These are phyloP conservation scores for Aspergillus sergii DNA, from an alignment of 2,329 filamentous ascomycete genomes.

Conservation along the genomic window DNA sequence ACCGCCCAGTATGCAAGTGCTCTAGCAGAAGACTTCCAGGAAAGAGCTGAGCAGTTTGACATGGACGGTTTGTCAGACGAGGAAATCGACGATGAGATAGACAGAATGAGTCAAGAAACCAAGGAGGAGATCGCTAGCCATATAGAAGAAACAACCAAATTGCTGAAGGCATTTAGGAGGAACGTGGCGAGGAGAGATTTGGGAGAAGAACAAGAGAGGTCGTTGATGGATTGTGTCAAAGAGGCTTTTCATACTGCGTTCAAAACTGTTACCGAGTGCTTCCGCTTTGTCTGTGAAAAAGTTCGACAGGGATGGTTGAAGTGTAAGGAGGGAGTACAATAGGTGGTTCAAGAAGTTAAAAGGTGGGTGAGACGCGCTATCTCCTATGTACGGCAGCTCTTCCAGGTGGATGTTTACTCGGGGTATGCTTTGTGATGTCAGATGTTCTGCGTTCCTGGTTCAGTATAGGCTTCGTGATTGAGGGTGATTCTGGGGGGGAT, in stretches of 20 bases:
- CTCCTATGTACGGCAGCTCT: neutral
- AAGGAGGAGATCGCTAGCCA: neutral
- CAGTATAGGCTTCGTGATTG: too few relatives aligned
- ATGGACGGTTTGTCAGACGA: neutral
- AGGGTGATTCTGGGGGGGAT: too few relatives aligned
- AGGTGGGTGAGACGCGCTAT: neutral
- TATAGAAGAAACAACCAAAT: neutral
- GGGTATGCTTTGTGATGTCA: too few relatives aligned
- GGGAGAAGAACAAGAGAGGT: neutral
- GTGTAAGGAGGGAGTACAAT: neutral
- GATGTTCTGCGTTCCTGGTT: too few relatives aligned
- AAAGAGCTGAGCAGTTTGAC: neutral
- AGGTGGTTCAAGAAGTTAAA: neutral
- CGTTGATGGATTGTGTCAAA: neutral
- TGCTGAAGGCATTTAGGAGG: neutral
- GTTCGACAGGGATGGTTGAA: neutral
- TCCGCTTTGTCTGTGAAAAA: neutral
- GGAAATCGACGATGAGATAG: neutral
- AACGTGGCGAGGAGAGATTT: neutral
- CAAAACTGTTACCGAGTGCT: neutral
- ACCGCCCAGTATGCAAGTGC: neutral
- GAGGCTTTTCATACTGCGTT: neutral
- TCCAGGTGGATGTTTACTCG: neutral
- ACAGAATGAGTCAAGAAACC: neutral
- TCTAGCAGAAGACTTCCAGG: neutral